These are phyloP conservation scores for Tulasnella sp. DNA, from an alignment of 768 basidiomycete genomes.

Conservation along the genomic window DNA sequence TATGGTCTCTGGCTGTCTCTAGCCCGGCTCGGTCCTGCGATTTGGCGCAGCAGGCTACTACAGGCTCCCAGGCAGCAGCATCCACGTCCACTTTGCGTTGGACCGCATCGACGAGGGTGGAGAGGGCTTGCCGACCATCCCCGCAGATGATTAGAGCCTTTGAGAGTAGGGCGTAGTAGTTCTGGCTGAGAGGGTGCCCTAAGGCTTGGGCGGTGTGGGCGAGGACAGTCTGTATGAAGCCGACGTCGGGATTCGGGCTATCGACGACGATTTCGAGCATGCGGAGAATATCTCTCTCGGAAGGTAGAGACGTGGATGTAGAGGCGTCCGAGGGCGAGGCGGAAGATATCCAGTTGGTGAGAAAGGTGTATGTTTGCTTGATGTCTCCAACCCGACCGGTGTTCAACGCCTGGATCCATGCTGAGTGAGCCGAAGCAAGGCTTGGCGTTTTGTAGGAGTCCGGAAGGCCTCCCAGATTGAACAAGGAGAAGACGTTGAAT, in stretches of 20 bases:
- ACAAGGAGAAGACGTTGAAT: neutral
- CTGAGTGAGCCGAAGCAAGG: neutral
- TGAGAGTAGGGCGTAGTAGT: neutral
- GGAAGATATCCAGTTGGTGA: neutral
- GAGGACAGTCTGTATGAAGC: neutral
- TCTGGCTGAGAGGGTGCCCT: neutral
- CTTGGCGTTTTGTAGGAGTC: neutral
- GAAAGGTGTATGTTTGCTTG: neutral
- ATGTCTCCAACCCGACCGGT: neutral
- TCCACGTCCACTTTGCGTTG: neutral
- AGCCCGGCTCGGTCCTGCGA: neutral
- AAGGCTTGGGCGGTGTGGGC: neutral
- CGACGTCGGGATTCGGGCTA: neutral
- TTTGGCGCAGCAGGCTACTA: neutral
- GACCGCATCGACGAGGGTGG: neutral
- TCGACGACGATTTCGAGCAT: neutral
- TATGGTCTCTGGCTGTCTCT: neutral
- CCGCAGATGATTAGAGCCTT: neutral
- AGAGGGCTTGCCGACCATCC: neutral
- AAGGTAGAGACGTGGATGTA: neutral
- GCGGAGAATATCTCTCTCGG: neutral
- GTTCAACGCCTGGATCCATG: neutral
- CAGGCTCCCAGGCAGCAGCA: neutral
- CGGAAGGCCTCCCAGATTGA: neutral
- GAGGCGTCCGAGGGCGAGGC: neutral